Base-by-base conservation (phyloP, 495 filamentous ascomycete species). In the Lepraria neglecta region DNA sequence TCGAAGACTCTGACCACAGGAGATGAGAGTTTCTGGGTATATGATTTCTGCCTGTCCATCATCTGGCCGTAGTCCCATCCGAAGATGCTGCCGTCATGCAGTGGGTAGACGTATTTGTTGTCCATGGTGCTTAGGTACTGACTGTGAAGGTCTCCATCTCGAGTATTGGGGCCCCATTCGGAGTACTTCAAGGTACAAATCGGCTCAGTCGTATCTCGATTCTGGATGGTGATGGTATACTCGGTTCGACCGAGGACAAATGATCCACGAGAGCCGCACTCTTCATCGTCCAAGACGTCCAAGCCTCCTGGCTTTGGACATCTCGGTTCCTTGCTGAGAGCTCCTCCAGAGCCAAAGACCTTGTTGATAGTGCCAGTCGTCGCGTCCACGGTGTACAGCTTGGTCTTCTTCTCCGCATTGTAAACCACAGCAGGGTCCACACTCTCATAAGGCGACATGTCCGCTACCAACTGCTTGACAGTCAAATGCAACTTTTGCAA, bases 81-180 rank as follows among this genome's bases (percentile, higher is more conserved):
- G 64, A 94, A 83, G 9, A 96, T 82, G 27, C 82, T 80, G n/a
- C 94, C 94, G 72, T 97, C 89, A 63, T 90, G 89, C 69, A 87
- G 84, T 56, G 87, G 87, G 67, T 92, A 91, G 28, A 97, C 84
- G 73, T 97, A 96, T 46, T 86, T 89, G 60, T 87, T 84, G 71
- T 97, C 94, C 77, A 90, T 88, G 11, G 90, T 89, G 4, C 73
- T 73, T 27, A 76, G 76, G 66, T 97, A 91, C 64, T 97, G 90
- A 47, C 82, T 84, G 63, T 88, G 83, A 17, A 98, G 84, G 72
- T 98, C 94, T 59, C 82, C 82, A 68, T 98, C 92, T 47, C 85
- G 88, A 53, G 88, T 95, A 71, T 98, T 98, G 11, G 92, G 89
- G 0, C 84, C 87, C 94, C 94, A 98, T 71, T 98, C 94, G 27